Evolutionary conservation across 768 basidiomycete genomes (phyloP).

Genomic region (Tephrocybe rancida): DNA sequence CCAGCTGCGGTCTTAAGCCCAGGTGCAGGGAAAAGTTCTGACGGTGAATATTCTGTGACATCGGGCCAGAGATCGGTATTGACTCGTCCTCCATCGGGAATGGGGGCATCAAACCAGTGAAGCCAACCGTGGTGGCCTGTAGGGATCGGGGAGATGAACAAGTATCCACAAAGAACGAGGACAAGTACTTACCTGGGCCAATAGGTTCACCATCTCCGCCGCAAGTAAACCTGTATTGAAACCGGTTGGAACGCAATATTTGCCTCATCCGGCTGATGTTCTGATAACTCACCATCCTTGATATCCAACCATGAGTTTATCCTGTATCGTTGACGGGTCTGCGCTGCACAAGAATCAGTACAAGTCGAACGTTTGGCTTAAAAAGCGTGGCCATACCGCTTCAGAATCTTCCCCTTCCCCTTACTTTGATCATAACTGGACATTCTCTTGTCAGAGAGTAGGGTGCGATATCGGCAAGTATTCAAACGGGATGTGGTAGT

Average conservation of each 20-base stretch:
- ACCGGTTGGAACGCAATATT: not conserved
- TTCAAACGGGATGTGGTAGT: conserved; percentile 1
- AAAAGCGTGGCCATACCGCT: conserved; percentile 35
- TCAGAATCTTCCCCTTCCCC: conserved; percentile 36
- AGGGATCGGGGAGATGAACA: not conserved
- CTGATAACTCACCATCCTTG: conserved; percentile 71
- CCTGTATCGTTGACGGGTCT: conserved; percentile 75
- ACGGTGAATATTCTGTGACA: conserved; percentile 65
- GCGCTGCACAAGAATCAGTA: conserved; percentile 40
- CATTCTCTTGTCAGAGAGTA: conserved; percentile 18
- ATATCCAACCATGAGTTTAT: conserved; percentile 85
- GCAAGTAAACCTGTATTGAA: conserved; percentile 65
- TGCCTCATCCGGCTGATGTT: not conserved
- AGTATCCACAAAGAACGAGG: not conserved
- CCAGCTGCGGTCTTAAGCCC: conserved; percentile 62
- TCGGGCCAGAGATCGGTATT: conserved; percentile 85
- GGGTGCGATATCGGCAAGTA: no score
- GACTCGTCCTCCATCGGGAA: conserved; percentile 68
- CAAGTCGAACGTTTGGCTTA: conserved; percentile 1
- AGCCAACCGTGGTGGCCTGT: conserved; percentile 83
- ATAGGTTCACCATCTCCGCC: conserved; percentile 69
- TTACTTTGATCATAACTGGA: conserved; percentile 25
- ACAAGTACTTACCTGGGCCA: conserved; percentile 48
- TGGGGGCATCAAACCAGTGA: conserved; percentile 78
- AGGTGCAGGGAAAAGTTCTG: conserved; percentile 70